Conservation (phyloP, 306 rosid genomes). For the Fagus crenata region DNA sequence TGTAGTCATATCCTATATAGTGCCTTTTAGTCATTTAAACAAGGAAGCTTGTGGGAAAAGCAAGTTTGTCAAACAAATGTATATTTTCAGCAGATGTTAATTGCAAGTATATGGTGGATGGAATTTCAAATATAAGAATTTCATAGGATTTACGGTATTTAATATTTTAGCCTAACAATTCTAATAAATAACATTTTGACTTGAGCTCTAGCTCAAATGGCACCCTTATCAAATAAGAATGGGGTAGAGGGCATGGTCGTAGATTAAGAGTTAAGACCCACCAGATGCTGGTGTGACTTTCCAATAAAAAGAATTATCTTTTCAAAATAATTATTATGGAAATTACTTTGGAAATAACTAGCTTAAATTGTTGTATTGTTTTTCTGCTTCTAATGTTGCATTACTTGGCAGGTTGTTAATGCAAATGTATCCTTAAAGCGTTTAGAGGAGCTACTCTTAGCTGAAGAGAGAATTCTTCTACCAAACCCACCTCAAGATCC, state of each 20-base stretch:
- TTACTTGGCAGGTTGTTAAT: slow-evolving; percentile 69
- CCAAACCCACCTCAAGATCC: slow-evolving; percentile 92
- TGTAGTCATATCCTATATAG: not conserved
- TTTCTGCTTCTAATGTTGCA: slow-evolving; percentile 16
- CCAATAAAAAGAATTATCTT: not conserved
- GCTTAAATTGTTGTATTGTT: not conserved
- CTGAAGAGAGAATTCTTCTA: slow-evolving; percentile 78
- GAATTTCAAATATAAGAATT: not conserved
- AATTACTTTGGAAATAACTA: not conserved
- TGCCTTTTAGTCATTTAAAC: not conserved
- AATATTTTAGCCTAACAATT: not conserved
- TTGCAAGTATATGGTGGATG: not conserved
- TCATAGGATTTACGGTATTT: not conserved
- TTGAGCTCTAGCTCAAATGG: not conserved
- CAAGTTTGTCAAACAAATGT: not conserved
- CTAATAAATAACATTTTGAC: not conserved
- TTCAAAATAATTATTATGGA: not conserved
- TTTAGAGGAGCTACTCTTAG: slow-evolving; percentile 74
- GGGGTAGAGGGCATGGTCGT: not conserved
- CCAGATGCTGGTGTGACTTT: not conserved
- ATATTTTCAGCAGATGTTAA: not conserved
- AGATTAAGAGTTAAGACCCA: not conserved
- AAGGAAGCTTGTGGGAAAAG: not conserved
- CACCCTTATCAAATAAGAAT: not conserved
- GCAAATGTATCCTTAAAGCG: slow-evolving; percentile 94